These are phyloP conservation scores for Tetraselmis striata DNA, from an alignment of 139 green algal genomes.

Conservation along the genomic window DNA sequence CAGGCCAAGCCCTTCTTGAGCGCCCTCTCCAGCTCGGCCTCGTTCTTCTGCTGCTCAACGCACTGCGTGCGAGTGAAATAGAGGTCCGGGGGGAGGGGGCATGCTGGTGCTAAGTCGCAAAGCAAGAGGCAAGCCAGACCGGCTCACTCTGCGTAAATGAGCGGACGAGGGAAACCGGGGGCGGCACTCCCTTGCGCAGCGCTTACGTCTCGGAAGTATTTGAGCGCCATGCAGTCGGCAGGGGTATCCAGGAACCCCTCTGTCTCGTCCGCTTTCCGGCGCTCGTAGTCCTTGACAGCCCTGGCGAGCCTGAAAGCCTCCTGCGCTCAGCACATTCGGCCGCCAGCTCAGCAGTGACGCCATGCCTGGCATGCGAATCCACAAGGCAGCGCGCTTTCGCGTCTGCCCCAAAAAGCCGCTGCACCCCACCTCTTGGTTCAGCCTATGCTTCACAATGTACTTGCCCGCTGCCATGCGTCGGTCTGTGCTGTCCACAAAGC, in stretches of 20 bases:
- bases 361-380: too few relatives aligned
- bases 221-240: background rate
- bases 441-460: background rate
- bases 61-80: background rate
- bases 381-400: too few relatives aligned
- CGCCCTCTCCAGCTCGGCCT: background rate
- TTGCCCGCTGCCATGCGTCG: background rate
- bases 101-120: too few relatives aligned
- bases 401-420: too few relatives aligned
- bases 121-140: too few relatives aligned
- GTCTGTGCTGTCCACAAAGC: background rate
- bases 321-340: background rate
- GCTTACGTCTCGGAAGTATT: background rate
- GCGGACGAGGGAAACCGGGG: too few relatives aligned
- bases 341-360: too few relatives aligned
- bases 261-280: background rate
- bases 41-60: background rate
- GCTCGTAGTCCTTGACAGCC: background rate
- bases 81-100: too few relatives aligned
- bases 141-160: too few relatives aligned
- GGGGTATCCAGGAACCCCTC: background rate
- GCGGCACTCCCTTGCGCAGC: too few relatives aligned
- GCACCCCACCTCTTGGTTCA: background rate
- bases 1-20: background rate
- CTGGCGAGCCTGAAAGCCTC: background rate